phyloP scores from a whole-genome alignment of 495 filamentous ascomycete species.

The Annulohypoxylon stygium region DNA sequence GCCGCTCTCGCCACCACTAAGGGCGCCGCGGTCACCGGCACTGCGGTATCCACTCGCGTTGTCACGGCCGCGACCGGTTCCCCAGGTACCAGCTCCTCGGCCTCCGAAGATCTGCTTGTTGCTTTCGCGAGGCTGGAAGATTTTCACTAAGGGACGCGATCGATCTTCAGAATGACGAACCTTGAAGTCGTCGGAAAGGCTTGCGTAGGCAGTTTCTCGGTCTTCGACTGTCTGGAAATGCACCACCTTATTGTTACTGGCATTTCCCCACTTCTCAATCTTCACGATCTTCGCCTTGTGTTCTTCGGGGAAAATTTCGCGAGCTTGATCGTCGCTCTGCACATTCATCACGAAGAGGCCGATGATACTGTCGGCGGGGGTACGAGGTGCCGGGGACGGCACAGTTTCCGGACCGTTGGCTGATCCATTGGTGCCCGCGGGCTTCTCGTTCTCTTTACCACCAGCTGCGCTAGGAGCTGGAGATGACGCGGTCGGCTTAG shows the following conservation, averaged over 20 bases:
- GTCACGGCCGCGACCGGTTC: slow-evolving; percentile 72
- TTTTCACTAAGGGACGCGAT: slow-evolving; percentile 81
- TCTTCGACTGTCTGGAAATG: slow-evolving; percentile 83
- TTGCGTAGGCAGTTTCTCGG: slow-evolving; percentile 78
- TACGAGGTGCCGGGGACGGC: slow-evolving; percentile 60
- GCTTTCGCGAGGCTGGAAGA: slow-evolving; percentile 75
- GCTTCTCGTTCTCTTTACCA: slow-evolving; percentile 63
- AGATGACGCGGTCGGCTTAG: slow-evolving; percentile 58
- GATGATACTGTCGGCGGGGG: slow-evolving; percentile 66
- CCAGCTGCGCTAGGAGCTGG: slow-evolving; percentile 50
- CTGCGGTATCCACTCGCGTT: slow-evolving; percentile 77
- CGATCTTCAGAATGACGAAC: slow-evolving; percentile 71
- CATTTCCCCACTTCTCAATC: slow-evolving; percentile 80
- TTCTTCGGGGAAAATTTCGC: slow-evolving; percentile 82
- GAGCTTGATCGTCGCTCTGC: slow-evolving; percentile 79
- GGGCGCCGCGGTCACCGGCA: slow-evolving; percentile 53
- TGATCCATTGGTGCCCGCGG: slow-evolving; percentile 62
- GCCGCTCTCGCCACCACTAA: slow-evolving; percentile 76
- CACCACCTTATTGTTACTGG: slow-evolving; percentile 80
- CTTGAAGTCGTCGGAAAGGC: slow-evolving; percentile 79
- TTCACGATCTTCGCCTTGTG: slow-evolving; percentile 81
- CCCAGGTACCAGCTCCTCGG: slow-evolving; percentile 79
- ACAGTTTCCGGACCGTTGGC: slow-evolving; percentile 62
- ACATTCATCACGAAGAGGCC: slow-evolving; percentile 88
- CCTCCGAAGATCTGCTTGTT: slow-evolving; percentile 62